Base-by-base conservation (phyloP, 805 yeast genomes). In the Yarrowia bubula region DNA sequence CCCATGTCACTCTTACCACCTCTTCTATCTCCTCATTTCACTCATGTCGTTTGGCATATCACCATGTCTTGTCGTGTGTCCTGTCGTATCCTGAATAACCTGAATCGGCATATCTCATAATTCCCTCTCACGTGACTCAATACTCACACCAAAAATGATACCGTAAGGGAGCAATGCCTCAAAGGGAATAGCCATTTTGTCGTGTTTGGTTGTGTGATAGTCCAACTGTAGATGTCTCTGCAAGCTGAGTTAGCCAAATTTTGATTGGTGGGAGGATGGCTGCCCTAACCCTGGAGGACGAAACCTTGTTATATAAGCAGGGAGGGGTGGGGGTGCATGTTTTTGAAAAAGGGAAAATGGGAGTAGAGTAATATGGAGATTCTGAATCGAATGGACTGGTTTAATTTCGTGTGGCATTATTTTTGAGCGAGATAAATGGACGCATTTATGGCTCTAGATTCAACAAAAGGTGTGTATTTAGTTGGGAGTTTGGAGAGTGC, bases 91-190 rank as follows among this genome's bases (percentile, higher is more conserved):
- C 28, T 22, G 4, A 22, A 22, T 22, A 22, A 22, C 28, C n/a
- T 22, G 28, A 22, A 22, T 22, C 28, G 28, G 28, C 28, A 22
- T 22, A 22, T 22, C 3, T 22, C 28, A 22, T 5, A 22, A 22
- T 3, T 22, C 5, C 38, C 10, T 35, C 10, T 35, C 38, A 35
- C 10, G 38, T 35, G 32, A 13, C 41, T 15, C 35, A 22, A 33
- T 15, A 80, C 84, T 35, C 76, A 80, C 83, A 33, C 80, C 75
- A 58, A 84, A 72, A 77, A 85, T 85, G 67, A 86, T 76, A 68
- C 82, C 86, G 72, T 83, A 85, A 66, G 89, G 89, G 71, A 85
- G 69, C 47, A 86, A 74, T 65, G 87, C 89, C 81, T 86, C 89
- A 78, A 85, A 86, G 68, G 90, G 89, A 80, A 86, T 84, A 58